Evolutionary conservation across 106 monocot genomes (phyloP).

Genomic region (Platanthera zijinensis): DNA sequence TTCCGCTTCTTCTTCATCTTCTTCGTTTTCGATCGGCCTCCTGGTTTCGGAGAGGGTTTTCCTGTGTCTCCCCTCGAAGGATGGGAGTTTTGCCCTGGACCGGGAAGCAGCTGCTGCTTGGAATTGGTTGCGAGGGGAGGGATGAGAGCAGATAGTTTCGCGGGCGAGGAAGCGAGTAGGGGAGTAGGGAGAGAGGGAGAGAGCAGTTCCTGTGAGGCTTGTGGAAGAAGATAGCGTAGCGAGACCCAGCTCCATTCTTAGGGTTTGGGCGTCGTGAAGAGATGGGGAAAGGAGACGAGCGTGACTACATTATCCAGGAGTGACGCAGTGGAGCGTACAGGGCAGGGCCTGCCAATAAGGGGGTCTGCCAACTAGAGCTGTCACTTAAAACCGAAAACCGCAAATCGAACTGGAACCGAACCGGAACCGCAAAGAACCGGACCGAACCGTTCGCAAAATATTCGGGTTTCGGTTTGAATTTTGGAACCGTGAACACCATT

Average conservation of each 20-base stretch:
- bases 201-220: background rate
- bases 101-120: background rate
- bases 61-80: background rate
- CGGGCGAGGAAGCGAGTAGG: background rate
- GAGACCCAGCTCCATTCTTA: conserved; percentile 6
- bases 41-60: background rate
- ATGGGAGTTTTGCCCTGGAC: background rate
- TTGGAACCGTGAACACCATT: too few species aligned
- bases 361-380: too few species aligned
- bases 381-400: too few species aligned
- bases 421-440: too few species aligned
- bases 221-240: background rate
- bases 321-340: too few species aligned
- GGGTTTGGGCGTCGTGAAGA: background rate
- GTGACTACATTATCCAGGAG: too few species aligned
- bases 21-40: background rate
- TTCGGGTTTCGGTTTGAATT: too few species aligned
- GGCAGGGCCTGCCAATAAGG: too few species aligned
- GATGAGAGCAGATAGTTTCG: background rate
- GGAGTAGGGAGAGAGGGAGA: conserved; percentile 1
- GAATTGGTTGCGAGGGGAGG: background rate
- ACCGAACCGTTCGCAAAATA: too few species aligned
- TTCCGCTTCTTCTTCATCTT: conserved; percentile 10
- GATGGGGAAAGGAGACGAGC: too few species aligned
- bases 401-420: too few species aligned